A percentile compares a stretch with the other conserved stretches of the same genome.
Evolutionary conservation across 345 rosid genomes (phyloP).

Genomic region (Hypericum perforatum): DNA sequence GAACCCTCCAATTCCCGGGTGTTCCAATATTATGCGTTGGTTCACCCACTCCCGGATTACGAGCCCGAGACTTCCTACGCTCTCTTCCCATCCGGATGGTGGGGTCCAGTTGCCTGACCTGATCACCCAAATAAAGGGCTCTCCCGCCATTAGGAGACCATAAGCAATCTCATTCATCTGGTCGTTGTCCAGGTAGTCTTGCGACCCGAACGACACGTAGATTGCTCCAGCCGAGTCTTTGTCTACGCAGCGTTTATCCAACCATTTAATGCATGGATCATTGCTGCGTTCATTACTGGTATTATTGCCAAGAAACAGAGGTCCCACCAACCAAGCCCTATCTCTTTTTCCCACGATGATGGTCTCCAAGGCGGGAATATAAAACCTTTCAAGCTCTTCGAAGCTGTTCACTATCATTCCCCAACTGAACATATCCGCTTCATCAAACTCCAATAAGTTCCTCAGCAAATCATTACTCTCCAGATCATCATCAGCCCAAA

Average conservation of each 20-base stretch:
- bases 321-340: slow-evolving; percentile 12
- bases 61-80: slow-evolving; percentile 1
- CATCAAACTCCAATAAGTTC: not conserved
- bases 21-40: slow-evolving; percentile 3
- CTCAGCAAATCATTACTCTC: not conserved
- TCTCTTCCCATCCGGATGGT: slow-evolving; percentile 10
- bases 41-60: slow-evolving; percentile 10
- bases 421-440: slow-evolving; percentile 12
- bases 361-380: slow-evolving; percentile 10
- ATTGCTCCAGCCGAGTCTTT: not conserved
- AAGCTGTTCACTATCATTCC: slow-evolving; percentile 21
- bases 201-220: slow-evolving; percentile 11
- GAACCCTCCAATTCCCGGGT: slow-evolving; percentile 8
- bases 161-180: slow-evolving; percentile 13
- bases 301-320: slow-evolving; percentile 2
- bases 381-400: slow-evolving; percentile 17
- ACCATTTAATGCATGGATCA: slow-evolving; percentile 3
- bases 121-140: slow-evolving; percentile 14
- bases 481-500: not conserved
- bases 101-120: slow-evolving; percentile 6
- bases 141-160: slow-evolving; percentile 7
- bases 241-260: not conserved
- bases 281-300: not conserved
- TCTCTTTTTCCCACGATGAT: not conserved
- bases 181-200: not conserved